Percentiles rank a stretch among this genome's conserved stretches.
Conservation (phyloP, 2,329 filamentous ascomycete species). For the Alternaria triticina region DNA sequence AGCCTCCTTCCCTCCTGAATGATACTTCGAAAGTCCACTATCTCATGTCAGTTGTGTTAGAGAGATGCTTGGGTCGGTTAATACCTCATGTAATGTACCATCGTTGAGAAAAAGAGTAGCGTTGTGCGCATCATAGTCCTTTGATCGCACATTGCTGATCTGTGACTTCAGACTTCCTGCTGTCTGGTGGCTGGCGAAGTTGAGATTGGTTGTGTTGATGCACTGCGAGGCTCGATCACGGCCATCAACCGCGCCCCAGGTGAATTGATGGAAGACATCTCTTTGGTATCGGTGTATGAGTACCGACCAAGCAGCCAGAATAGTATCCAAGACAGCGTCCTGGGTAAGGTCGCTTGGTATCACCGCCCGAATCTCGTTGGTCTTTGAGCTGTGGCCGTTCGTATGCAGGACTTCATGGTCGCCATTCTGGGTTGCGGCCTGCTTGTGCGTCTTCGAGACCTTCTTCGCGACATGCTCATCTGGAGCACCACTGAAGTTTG, state of each 20-base stretch:
- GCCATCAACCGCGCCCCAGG: constrained; percentile 29
- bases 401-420: neutral
- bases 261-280: constrained; percentile 39
- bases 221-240: constrained; percentile 14
- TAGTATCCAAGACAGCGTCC: constrained; percentile 25
- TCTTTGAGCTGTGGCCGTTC: constrained; percentile 5
- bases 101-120: constrained; percentile 35
- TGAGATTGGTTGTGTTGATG: constrained; percentile 24
- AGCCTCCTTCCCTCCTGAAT: constrained; percentile 30
- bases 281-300: constrained; percentile 41
- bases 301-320: constrained; percentile 42
- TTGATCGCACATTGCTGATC: constrained; percentile 19
- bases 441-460: constrained; percentile 12
- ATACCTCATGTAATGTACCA: constrained; percentile 39
- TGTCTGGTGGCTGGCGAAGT: constrained; percentile 20
- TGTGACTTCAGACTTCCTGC: constrained; percentile 22
- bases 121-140: constrained; percentile 12
- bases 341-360: constrained; percentile 10
- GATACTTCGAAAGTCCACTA: constrained; percentile 42
- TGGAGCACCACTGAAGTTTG: constrained; percentile 21
- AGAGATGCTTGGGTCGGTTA: neutral
- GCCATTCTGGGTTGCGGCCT: constrained; percentile 9
- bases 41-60: neutral
- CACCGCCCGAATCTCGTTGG: constrained; percentile 25
- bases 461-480: constrained; percentile 22